Conservation (phyloP, 2,329 filamentous ascomycete genomes). For the Botrytis paeoniae region DNA sequence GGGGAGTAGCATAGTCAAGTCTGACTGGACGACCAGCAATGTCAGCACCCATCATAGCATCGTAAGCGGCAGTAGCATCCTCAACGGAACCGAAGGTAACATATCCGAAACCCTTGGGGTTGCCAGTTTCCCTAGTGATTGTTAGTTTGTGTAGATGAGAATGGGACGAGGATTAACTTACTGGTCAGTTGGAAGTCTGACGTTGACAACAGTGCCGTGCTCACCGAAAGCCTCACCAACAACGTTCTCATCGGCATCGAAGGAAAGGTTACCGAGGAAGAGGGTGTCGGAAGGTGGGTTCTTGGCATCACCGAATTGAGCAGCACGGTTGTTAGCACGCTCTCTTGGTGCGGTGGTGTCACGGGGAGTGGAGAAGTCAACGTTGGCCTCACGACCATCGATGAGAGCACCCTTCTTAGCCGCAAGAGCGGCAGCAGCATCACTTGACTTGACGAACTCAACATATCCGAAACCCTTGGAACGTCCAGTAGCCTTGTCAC, state of each 20-base stretch:
- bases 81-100: slow-evolving; percentile 66
- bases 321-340: slow-evolving; percentile 50
- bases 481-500: slow-evolving; percentile 62
- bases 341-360: slow-evolving; percentile 47
- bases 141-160: slow-evolving; percentile 30
- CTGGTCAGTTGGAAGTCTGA: slow-evolving; percentile 68
- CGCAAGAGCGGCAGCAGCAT: slow-evolving; percentile 61
- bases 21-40: slow-evolving; percentile 63
- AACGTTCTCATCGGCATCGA: slow-evolving; percentile 62
- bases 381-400: slow-evolving; percentile 64
- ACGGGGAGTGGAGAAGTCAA: slow-evolving; percentile 66
- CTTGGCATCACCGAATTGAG: slow-evolving; percentile 60
- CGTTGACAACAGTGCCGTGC: slow-evolving; percentile 60
- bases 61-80: slow-evolving; percentile 62
- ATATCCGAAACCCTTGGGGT: slow-evolving; percentile 72
- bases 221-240: slow-evolving; percentile 62
- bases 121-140: slow-evolving; percentile 53
- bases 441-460: slow-evolving; percentile 59
- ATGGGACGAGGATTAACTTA: slow-evolving; percentile 32
- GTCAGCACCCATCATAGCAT: slow-evolving; percentile 60
- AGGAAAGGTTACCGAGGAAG: slow-evolving; percentile 70
- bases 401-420: slow-evolving; percentile 63
- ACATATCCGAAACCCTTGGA: slow-evolving; percentile 75
- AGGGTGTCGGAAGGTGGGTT: slow-evolving; percentile 65
- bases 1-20: slow-evolving; percentile 65